Base-by-base conservation (phyloP, 2,329 filamentous ascomycete species). In the Anisogramma anomala region DNA sequence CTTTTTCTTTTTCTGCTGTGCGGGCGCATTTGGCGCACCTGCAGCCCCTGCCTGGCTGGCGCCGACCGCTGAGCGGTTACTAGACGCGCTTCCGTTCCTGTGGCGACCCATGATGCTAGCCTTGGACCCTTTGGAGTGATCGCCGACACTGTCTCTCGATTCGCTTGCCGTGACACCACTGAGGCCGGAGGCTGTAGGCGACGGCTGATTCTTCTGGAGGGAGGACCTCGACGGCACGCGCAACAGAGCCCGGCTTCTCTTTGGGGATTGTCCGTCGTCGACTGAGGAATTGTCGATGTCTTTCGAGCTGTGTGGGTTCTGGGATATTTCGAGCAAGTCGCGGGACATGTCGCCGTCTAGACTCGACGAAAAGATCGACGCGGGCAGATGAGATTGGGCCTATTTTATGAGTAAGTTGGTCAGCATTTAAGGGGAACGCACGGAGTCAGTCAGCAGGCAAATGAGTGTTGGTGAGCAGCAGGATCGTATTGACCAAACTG, bases 31-130 rank as follows among this genome's bases (percentile, higher is more conserved):
- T 22, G 72, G 69, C 25, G 71, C 72, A 47, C 60, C 65, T 25
- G 66, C 59, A 4, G 68, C 68, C 52, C 64, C 67, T 33, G 64
- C 66, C 40, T 68, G 68, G 48, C 70, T 69, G 50, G 67, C 72
- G 54, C 66, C 69, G 52, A 65, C 65, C 53, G 67, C 68, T 48
- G 72, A 74, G 55, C 71, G 68, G 61, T 76, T 77, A 63, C 77
- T 84, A 51, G 74, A 76, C 47, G 74, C 70, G 61, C 79, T 84
- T 52, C 76, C 75, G 62, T 82, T 82, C 54, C 76, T 69, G 53
- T 73, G 71, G 50, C 72, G 67, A 48, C 71, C 77, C 41, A 76
- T 62, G 52, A 79, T 75, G 61, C 78, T 83, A 50, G 69, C 65
- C 62, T 71, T 77, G 46, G 75, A 79, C 51, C 74, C 76, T 59